Base-by-base conservation (phyloP, 2,329 filamentous ascomycete species). In the Colletotrichum coccodes region DNA sequence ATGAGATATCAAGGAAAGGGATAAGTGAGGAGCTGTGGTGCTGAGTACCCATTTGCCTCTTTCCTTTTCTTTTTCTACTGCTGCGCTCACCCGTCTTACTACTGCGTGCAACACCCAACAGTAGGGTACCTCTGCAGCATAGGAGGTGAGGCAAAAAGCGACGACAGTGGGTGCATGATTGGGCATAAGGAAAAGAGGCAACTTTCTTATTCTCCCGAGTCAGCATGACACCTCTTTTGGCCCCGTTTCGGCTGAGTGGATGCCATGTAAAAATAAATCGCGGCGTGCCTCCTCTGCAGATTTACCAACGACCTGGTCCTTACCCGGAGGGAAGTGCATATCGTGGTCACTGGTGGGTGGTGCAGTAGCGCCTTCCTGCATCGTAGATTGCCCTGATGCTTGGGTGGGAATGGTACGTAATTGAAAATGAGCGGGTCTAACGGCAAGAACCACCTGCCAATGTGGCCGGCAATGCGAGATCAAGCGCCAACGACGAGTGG, bases 381-480 rank as follows among this genome's bases (percentile, higher is more conserved):
- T 53, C n/a, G 30, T 36, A 23, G 32, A 36, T 53, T 36, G 21
- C 14, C 46, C 49, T 36, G 46, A 49, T 11, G 16, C 26, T n/a
- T 36, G 49, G 23, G 44, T 28, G 21, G 34, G n/a, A 8, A 34
- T 14, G 32, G 21, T 40, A 32, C 30, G 46, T 16, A 21, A 38
- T 50, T 12, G 23, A 30, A 8, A 23, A 14, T 21, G 34, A 28
- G 36, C 23, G 21, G 23, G 52, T 36, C 52, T 16, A 36, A 23
- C 23, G 46, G 49, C 26, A 38, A 52, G 36, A 61, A 47, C 42
- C 63, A 65, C 63, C 63, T 65, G 38, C 63, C 21, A 62, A 62
- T 42, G 34, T 34, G 58, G 58, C 32, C 26, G 58, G 34, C 58
- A 66, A 49, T 62, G 63, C 63, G 63, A 65, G 59, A 49, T 42